phyloP scores from a whole-genome alignment of 768 basidiomycete species.

The Calocybe gangraenosa region DNA sequence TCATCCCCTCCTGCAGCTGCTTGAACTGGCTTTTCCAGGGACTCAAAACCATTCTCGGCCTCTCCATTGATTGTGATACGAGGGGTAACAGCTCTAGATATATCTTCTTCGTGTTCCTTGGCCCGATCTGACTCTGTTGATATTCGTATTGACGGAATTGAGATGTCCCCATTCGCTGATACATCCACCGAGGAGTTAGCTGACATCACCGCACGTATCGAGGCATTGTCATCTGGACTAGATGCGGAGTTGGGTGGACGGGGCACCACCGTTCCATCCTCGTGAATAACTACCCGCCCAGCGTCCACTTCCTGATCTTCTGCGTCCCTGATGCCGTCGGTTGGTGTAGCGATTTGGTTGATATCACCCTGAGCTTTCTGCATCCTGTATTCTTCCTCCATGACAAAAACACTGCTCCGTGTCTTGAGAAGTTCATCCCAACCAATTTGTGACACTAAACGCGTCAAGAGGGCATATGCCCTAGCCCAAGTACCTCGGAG shows the following conservation, averaged over 20 bases:
- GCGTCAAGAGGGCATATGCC: constrained; percentile 87
- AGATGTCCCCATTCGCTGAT: constrained; percentile 20
- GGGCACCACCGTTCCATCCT: constrained; percentile 51
- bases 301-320: constrained; percentile 25
- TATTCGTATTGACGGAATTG: constrained; percentile 66
- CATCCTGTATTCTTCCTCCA: constrained; percentile 99
- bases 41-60: constrained; percentile 24
- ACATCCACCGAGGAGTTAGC: constrained; percentile 25
- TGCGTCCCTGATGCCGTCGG: constrained; percentile 18
- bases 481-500: constrained; percentile 95
- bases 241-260: constrained; percentile 17
- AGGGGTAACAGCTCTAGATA: constrained; percentile 13
- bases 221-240: constrained; percentile 60
- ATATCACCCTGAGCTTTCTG: constrained; percentile 84
- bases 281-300: constrained; percentile 48
- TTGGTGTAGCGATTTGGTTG: constrained; percentile 27
- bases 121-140: constrained; percentile 64
- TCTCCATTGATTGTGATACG: constrained; percentile 26
- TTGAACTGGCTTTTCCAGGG: constrained; percentile 45
- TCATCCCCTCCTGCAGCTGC: constrained; percentile 48
- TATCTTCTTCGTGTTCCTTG: constrained; percentile 29
- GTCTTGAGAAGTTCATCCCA: constrained; percentile 99
- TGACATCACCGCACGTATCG: constrained; percentile 57
- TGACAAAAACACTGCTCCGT: constrained; percentile 93
- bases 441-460: constrained; percentile 90